Conservation (phyloP, 2,329 filamentous ascomycete genomes). For the Neurospora sp. region DNA sequence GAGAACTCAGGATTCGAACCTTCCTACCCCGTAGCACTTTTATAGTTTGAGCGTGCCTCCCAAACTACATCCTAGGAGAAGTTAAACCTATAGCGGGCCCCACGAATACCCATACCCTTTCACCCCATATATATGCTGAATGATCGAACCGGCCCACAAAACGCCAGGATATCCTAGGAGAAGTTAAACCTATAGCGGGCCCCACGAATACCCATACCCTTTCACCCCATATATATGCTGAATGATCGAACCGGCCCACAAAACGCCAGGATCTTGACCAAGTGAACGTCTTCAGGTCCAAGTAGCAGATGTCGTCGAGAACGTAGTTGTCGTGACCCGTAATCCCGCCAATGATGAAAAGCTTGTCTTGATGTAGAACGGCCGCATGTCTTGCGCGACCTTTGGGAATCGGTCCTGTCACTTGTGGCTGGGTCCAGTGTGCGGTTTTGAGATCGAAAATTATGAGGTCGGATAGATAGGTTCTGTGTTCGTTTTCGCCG, state of each 20-base stretch:
- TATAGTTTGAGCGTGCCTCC: too few species aligned
- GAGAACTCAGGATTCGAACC: too few species aligned
- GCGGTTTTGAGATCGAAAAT: conserved; percentile 92
- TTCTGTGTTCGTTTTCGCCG: conserved; percentile 94
- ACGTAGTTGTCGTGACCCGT: conserved; percentile 88
- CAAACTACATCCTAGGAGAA: too few species aligned
- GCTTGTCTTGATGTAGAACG: conserved; percentile 88
- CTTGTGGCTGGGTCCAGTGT: conserved; percentile 87
- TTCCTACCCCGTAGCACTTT: too few species aligned
- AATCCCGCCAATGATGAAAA: conserved; percentile 94
- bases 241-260: conserved; percentile 89
- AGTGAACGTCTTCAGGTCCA: conserved; percentile 94
- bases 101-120: too few species aligned
- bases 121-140: too few species aligned
- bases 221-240: conserved; percentile 84
- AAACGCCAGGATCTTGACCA: conserved; percentile 97
- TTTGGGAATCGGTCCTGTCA: conserved; percentile 75
- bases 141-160: too few species aligned
- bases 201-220: conserved; percentile 96
- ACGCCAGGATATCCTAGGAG: too few species aligned
- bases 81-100: too few species aligned
- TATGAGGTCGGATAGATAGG: conserved; percentile 90
- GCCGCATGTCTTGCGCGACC: conserved; percentile 89
- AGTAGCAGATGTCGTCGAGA: conserved; percentile 89
- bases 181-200: too few species aligned